Percentiles rank a stretch among this genome's conserved stretches.
phyloP scores from a whole-genome alignment of 306 rosid species.

The Leucaena leucocephala region DNA sequence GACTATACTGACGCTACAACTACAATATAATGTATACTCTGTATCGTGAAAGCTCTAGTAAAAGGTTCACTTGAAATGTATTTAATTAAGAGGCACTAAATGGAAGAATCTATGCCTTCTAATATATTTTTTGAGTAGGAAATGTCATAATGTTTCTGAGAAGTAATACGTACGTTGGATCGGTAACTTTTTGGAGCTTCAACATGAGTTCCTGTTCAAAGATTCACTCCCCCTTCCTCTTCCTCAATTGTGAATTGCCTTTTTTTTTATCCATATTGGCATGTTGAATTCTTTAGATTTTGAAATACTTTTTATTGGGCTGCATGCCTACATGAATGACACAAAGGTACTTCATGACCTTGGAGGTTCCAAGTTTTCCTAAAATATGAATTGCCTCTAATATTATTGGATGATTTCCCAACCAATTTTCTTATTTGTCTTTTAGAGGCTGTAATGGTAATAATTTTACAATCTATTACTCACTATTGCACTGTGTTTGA shows the following conservation, averaged over 20 bases:
- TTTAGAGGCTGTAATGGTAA: background rate
- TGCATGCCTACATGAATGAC: background rate
- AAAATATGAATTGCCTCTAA: conserved; percentile 20
- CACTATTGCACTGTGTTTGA: conserved; percentile 15
- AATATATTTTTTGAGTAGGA: background rate
- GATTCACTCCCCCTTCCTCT: background rate
- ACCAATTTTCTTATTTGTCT: background rate
- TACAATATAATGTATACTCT: background rate
- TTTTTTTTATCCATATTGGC: background rate
- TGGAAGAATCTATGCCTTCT: background rate
- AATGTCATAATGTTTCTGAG: background rate
- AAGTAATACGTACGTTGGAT: background rate
- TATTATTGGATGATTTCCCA: conserved; percentile 2
- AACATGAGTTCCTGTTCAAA: background rate
- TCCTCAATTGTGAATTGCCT: background rate
- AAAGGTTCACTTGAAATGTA: background rate
- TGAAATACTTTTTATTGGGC: background rate
- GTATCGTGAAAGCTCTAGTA: background rate
- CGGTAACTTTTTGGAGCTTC: background rate
- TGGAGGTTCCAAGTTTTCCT: conserved; percentile 21
- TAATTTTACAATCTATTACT: conserved; percentile 7
- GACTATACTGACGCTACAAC: background rate
- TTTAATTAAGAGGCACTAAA: background rate
- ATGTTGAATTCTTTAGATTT: background rate
- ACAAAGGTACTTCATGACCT: background rate